These are phyloP conservation scores for Crithidia mellificae DNA, from an alignment of 208 protist species.

Conservation along the genomic window DNA sequence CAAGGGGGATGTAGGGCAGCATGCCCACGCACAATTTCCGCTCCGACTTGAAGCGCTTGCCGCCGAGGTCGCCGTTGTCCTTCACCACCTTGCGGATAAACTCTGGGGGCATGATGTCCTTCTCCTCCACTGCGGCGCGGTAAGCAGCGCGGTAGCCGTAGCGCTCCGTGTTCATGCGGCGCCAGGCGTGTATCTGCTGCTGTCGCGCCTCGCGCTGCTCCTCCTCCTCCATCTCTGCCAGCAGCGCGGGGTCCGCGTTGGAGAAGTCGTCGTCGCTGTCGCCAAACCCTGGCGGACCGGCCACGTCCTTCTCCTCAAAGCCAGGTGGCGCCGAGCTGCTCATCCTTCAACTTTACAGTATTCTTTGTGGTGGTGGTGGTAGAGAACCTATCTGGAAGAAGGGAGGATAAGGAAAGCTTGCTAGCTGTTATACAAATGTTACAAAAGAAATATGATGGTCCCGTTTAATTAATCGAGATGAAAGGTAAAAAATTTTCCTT, in stretches of 20 bases:
- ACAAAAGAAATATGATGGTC: no score
- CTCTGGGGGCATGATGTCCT: conserved; percentile 96
- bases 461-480: no score
- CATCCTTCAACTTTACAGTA: no score
- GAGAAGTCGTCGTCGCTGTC: conserved; percentile 27
- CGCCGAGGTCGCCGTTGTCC: conserved; percentile 99
- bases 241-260: conserved; percentile 25
- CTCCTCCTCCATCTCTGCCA: conserved; percentile 47
- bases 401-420: no score
- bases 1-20: conserved; percentile 99
- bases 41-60: conserved; percentile 98
- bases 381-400: no score
- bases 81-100: conserved; percentile 99
- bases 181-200: conserved; percentile 63
- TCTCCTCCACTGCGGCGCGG: conserved; percentile 59
- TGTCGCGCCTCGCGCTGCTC: conserved; percentile 42
- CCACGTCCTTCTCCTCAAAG: conserved; percentile 26
- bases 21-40: conserved; percentile 99
- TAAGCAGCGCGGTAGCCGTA: conserved; percentile 78
- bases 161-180: conserved; percentile 61
- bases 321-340: conserved; percentile 30
- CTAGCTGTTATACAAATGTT: no score
- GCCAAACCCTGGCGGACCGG: conserved; percentile 35
- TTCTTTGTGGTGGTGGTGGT: no score
- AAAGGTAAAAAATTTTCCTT: no score